A percentile compares a stretch with the other conserved stretches of the same genome.
phyloP scores from a whole-genome alignment of 306 rosid species.

The Bauhinia variegata region DNA sequence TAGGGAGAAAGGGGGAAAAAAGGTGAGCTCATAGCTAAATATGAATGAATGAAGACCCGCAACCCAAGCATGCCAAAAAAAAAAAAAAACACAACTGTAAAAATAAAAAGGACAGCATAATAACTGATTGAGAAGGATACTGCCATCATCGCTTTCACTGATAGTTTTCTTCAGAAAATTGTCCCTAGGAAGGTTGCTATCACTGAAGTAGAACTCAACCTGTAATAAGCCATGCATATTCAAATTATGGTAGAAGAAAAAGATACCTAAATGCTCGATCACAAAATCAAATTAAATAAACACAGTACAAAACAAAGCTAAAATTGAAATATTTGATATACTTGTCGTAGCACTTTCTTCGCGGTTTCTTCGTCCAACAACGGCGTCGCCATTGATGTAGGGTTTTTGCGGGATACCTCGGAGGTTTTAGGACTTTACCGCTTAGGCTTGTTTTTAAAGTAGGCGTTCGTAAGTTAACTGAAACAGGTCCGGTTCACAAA shows the following conservation, averaged over 20 bases:
- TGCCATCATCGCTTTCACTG: constrained; percentile 68
- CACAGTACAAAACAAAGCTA: not conserved
- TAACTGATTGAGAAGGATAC: constrained; percentile 63
- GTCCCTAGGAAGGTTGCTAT: constrained; percentile 88
- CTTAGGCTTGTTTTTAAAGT: not conserved
- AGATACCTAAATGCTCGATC: not conserved
- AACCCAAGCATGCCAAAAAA: not conserved
- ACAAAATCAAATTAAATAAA: not conserved
- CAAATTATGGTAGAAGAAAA: not conserved
- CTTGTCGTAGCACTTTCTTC: constrained; percentile 86
- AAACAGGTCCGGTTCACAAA: not conserved
- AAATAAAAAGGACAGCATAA: not conserved
- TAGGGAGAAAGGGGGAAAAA: too few relatives aligned
- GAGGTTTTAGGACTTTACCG: constrained; percentile 14
- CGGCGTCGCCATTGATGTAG: constrained; percentile 63
- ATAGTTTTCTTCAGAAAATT: constrained; percentile 61
- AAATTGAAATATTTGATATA: not conserved
- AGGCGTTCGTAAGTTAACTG: not conserved
- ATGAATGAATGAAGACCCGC: not conserved
- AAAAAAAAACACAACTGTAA: not conserved
- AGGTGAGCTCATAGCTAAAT: too few relatives aligned
- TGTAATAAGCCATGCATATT: constrained; percentile 21
- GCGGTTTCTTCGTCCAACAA: constrained; percentile 69
- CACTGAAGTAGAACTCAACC: constrained; percentile 96
- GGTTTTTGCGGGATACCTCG: constrained; percentile 42